Base-by-base conservation (phyloP, 441 rosid species). In the Populus trichocarpa region DNA sequence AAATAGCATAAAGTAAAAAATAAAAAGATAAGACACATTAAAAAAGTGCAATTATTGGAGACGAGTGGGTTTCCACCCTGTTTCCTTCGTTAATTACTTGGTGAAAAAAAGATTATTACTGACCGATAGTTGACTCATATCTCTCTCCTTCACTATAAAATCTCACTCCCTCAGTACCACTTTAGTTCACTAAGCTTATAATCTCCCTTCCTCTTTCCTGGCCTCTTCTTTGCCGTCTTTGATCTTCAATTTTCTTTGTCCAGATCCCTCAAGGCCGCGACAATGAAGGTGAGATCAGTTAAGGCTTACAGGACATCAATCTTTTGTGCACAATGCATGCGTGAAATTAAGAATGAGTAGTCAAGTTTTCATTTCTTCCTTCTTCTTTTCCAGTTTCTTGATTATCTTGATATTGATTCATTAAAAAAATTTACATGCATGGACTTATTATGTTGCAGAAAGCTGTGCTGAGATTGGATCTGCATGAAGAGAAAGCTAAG, bases 381-480 rank as follows among this genome's bases (percentile, higher is more conserved):
- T 46, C 30, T 50, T 50, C 0, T 28, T 28, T 1, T 50, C 59
- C 16, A 50, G 59, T 50, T 46, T 46, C 20, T 14, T 13, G 53
- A 28, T 28, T 28, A 28, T 28, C 30, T 28, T 28, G 30, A 28
- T 28, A 28, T 28, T 28, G 30, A 28, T 12, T 46, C 4, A 46
- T 46, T 0, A 46, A 46, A 18, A 13, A 18, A 13, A 13, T 13
- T 46, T 13, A 46, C 57, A 46, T 46, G 57, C 57, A 46, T 46
- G 57, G 4, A 12, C 57, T 46, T 46, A 0, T 46, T 4, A 38
- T 76, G 57, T 23, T 57, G 77, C 89, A 73, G 85, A 75, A 28
- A 28, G 30, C 81, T 13, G 89, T 88, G 65, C 68, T 92, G 76
- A 86, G 88, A 73, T 67, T 90, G 82, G 85, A 78, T 4, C 1